Evolutionary conservation across 2,329 filamentous ascomycete species (phyloP).

Genomic region (Hirsutella thompsonii): DNA sequence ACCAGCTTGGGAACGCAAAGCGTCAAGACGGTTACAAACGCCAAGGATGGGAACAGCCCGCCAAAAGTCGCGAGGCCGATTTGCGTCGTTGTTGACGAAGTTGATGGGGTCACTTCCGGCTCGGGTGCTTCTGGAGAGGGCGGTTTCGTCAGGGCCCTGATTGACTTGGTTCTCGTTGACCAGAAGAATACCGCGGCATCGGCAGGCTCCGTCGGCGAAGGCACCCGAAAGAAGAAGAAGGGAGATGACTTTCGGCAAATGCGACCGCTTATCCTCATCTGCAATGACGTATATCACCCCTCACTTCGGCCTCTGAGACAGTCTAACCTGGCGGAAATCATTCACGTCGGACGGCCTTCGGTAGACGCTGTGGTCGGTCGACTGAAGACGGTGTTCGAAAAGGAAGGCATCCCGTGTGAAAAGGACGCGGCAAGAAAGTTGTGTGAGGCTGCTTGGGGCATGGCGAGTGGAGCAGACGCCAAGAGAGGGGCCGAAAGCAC

Average conservation of each 20-base stretch:
- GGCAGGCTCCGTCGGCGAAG: conserved; percentile 9
- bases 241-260: conserved; percentile 79
- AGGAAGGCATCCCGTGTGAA: conserved; percentile 79
- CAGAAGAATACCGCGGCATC: conserved; percentile 53
- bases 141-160: conserved; percentile 87
- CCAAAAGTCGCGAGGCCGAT: conserved; percentile 72
- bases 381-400: conserved; percentile 73
- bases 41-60: conserved; percentile 37
- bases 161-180: conserved; percentile 77
- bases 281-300: conserved; percentile 93
- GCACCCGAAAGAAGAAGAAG: conserved; percentile 48
- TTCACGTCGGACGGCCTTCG: conserved; percentile 81
- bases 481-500: conserved; percentile 54
- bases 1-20: conserved; percentile 92
- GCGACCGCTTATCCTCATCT: conserved; percentile 83
- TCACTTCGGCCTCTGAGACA: conserved; percentile 78
- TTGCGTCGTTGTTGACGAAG: conserved; percentile 91
- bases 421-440: conserved; percentile 76
- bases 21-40: conserved; percentile 61
- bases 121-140: conserved; percentile 70
- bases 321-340: conserved; percentile 72
- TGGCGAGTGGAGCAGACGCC: conserved; percentile 57
- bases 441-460: conserved; percentile 74
- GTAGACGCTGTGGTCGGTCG: conserved; percentile 75
- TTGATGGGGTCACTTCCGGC: conserved; percentile 83